Evolutionary conservation across 1,284 basidiomycete genomes (phyloP), one percentile per base, ranked within the genome.

Genomic region (Termitomyces sp.): DNA sequence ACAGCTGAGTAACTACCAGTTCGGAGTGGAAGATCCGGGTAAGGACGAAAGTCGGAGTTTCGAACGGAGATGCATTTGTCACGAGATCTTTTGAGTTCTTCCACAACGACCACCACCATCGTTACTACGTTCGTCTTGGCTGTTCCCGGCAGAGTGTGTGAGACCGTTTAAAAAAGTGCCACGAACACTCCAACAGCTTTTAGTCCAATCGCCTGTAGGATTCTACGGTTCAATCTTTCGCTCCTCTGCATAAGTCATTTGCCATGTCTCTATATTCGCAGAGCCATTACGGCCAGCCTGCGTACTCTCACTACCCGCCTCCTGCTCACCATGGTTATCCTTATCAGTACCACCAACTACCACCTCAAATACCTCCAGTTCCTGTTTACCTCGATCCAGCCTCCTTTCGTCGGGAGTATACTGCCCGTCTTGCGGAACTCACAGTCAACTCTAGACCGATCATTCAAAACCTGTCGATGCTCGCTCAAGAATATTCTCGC

Each of bases 391-490:
- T 83, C 73, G 88, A 90, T 69, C 82, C 91, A 33, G 80, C 79
- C 66, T 79, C 81, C 34, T 95, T 95, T 72, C 88, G 92, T 62
- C 83, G 83, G 72, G 88, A 92, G 70, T 94, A 89, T 72, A 72
- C 82, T 60, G 71, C 77, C 48, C 88, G 92, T 57, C 84, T 98
- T 56, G 78, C 84, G 65, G 83, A 90, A 62, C 86, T 99, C 59
- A 94, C 88, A 41, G 87, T 96, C 78, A 99, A 99, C 73, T 97
- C 94, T 62, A 89, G 95, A 67, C 92, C 94, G 13, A 88, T 98
- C 62, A 99, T 99, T 64, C 94, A 96, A 73, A 84, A 83, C 59
- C 76, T 99, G n/a, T 98, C 96, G 30, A 84, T 96, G 78, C 83
- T 94, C 65, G 95, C 97, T 34, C 90, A 94, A 76, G 90, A 96